Evolutionary conservation across 345 rosid species (phyloP), one percentile per base, ranked within the genome.

Genomic region (Combretum micranthum): DNA sequence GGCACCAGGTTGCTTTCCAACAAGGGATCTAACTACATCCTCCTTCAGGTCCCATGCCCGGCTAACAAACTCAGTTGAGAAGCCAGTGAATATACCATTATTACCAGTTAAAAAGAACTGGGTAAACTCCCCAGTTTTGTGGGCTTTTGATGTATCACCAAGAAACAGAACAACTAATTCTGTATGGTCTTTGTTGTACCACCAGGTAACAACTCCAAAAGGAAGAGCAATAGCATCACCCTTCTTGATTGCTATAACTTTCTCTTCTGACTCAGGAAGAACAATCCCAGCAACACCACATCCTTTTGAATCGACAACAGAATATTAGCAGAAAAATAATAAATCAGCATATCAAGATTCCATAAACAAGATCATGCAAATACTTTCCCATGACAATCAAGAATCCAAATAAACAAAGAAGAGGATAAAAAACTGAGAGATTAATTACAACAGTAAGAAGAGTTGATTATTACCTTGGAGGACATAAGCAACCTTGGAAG

Each of bases 171-270:
- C 75, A 15, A 83, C 82, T 15, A 88, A 69, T 45, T 80, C 87
- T 17, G 86, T 80, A 74, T 86, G 95, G 13, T 80, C 90, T 15
- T 78, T 81, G 75, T 81, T 92, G 55, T 80, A 84, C 88, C 90
- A 92, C 98, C 98, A 92, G 47, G 93, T 81, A 7, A 85, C 87
- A 2, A 82, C 90, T 26, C 97, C 98, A 15, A 92, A 92, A 2
- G 96, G 96, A 52, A 89, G 71, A 45, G 97, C 99, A 63, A 88
- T 84, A 3, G 96, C 81, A 47, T 93, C 99, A 1, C 99, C 97
- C 73, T 79, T 79, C 78, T 76, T 86, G 52, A 93, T 82, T 12
- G 80, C 80, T n/a, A 93, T 60, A 55, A 86, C 85, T 66, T 82
- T 93, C 75, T 93, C 99, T 42, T 84, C 89, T 20, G 80, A 64